Evolutionary conservation across 257 asterid genomes (phyloP), one percentile per base, ranked within the genome.

Genomic region (Jasminum sambac): DNA sequence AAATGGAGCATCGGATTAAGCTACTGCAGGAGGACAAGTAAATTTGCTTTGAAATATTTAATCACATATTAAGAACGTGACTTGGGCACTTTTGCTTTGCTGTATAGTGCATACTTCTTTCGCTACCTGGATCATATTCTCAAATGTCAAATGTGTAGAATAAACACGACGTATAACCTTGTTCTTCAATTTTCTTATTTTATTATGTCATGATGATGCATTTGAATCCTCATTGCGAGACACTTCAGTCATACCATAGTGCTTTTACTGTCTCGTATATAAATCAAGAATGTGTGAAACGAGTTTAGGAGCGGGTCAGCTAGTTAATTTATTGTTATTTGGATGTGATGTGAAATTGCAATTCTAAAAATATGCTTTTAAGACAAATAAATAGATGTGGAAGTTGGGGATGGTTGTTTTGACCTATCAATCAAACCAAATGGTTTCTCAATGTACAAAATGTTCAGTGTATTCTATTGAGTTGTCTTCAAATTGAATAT

Each of bases 1-100:
- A 91, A 82, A 91, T 88, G 69, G 92, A 89, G 71, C 88, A 88
- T 41, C 86, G 99, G 43, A 85, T 94, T 77, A 88, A 83, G 82
- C 80, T 88, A 72, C 83, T 94, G 74, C 92, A 89, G 82, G 96
- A 89, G 68, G 77, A 91, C 77, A 83, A 96, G 99, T 91, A 82
- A 67, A 64, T 64, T 19, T 64, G 69, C 66, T 73, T 69, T 26
- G 52, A 23, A 25, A 62, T 8, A 70, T 62, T 69, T 60, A 36
- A 59, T 38, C 11, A 13, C n/a, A 55, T 55, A 8, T 55, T 26
- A 55, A 23, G 11, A 55, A 55, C 23, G 7, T 55, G 62, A 55
- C n/a, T 19, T 21, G 34, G 13, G 14, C 14, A 19, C 14, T 55
- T 10, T 3, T 21, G 16, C 36, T 21, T 43, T 21, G 62, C 62